phyloP scores from a whole-genome alignment of 805 yeast species.

The Myxozyma vanderwaltii region DNA sequence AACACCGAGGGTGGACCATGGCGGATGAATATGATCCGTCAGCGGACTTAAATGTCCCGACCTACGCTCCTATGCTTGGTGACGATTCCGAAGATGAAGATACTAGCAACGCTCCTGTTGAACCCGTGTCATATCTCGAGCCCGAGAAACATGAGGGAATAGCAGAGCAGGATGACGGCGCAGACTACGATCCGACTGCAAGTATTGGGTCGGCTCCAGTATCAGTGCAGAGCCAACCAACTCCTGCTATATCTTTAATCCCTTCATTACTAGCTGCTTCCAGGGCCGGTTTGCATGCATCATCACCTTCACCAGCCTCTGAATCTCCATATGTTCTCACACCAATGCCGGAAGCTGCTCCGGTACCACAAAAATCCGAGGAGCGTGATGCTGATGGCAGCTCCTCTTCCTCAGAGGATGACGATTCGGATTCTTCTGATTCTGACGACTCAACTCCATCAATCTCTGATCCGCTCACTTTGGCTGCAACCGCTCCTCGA shows the following conservation, averaged over 20 bases:
- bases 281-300: not conserved
- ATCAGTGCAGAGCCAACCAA: not conserved
- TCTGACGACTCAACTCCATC: slow-evolving; percentile 14
- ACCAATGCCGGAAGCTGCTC: not conserved
- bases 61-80: slow-evolving; percentile 4
- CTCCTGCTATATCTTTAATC: slow-evolving; percentile 2
- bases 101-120: not conserved
- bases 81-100: slow-evolving; percentile 4
- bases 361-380: not conserved
- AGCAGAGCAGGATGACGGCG: not conserved
- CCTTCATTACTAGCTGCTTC: slow-evolving; percentile 8
- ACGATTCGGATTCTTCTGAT: slow-evolving; percentile 7
- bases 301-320: not conserved
- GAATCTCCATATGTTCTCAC: slow-evolving; percentile 1
- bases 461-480: slow-evolving; percentile 12
- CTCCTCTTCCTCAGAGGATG: slow-evolving; percentile 6
- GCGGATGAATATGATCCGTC: slow-evolving; percentile 1
- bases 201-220: not conserved
- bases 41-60: slow-evolving; percentile 7
- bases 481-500: slow-evolving; percentile 15
- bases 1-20: not conserved
- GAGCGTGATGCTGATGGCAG: not conserved
- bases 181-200: not conserved
- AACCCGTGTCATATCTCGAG: not conserved
- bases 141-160: not conserved